Evolutionary conservation across 768 basidiomycete genomes (phyloP).

Genomic region (Tricholoma furcatifolium): DNA sequence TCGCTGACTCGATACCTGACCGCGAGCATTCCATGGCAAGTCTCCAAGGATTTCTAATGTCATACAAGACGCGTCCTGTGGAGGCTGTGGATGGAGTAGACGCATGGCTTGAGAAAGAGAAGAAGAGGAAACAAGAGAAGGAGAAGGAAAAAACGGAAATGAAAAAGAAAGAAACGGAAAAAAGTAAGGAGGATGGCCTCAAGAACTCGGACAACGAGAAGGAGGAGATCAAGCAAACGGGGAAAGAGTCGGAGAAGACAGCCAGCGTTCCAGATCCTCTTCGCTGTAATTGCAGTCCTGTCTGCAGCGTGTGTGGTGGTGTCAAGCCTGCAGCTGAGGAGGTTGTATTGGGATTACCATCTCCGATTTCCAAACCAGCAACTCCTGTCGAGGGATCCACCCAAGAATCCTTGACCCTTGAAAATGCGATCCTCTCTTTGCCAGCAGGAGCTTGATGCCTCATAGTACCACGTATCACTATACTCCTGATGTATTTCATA

Average conservation of each 20-base stretch:
- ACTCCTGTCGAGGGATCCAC: background rate
- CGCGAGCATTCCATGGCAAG: slow-evolving; percentile 36
- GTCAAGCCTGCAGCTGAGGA: background rate
- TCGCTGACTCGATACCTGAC: slow-evolving; percentile 44
- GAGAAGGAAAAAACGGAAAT: slow-evolving; percentile 29
- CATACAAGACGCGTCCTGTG: slow-evolving; percentile 53
- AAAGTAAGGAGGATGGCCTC: background rate
- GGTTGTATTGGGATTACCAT: background rate
- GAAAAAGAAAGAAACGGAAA: slow-evolving; percentile 27
- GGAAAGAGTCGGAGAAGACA: slow-evolving; percentile 4
- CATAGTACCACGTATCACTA: too few relatives aligned
- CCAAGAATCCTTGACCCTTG: background rate
- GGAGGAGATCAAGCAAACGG: slow-evolving; percentile 9
- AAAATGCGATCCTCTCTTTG: background rate
- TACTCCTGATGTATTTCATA: too few relatives aligned
- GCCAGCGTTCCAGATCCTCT: background rate
- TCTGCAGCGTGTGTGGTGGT: slow-evolving; percentile 3
- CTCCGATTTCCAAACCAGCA: background rate
- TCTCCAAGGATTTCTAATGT: slow-evolving; percentile 52
- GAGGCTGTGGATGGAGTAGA: slow-evolving; percentile 40
- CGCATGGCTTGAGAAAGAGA: slow-evolving; percentile 46
- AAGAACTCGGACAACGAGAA: too few relatives aligned
- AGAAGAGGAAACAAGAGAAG: slow-evolving; percentile 13
- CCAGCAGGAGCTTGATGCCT: too few relatives aligned
- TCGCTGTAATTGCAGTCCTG: background rate